Percentiles rank a stretch among this genome's conserved stretches.
Evolutionary conservation across 2,329 filamentous ascomycete species (phyloP).

Genomic region (Leptographium wingfieldii): DNA sequence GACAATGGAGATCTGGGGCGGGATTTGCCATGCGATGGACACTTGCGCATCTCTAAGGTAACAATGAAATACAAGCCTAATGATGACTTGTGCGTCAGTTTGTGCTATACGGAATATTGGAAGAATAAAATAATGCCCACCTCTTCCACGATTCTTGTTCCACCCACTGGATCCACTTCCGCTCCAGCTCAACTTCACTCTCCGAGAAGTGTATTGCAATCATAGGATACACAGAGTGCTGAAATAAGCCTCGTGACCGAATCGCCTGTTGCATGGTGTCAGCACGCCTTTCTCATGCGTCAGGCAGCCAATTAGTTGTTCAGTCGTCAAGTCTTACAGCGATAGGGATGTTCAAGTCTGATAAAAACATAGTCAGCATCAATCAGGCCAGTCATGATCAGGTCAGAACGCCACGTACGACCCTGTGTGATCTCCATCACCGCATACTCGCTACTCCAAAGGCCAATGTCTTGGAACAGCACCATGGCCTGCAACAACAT

Average conservation of each 20-base stretch:
- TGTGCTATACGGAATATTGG: background rate
- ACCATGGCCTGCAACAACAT: constrained; percentile 35
- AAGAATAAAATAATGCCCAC: constrained; percentile 14
- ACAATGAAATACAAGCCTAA: constrained; percentile 48
- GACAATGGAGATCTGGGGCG: constrained; percentile 53
- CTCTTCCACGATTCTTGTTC: constrained; percentile 55
- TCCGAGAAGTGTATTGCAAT: constrained; percentile 41
- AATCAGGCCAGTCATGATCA: background rate
- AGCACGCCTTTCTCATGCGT: background rate
- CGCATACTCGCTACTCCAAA: constrained; percentile 40
- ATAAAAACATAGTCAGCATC: background rate
- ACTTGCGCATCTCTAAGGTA: constrained; percentile 54
- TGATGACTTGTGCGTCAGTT: background rate
- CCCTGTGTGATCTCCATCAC: constrained; percentile 46
- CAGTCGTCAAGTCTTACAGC: background rate
- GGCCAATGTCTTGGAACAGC: constrained; percentile 34
- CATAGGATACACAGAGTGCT: constrained; percentile 38
- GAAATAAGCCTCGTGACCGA: constrained; percentile 45
- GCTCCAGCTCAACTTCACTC: constrained; percentile 40
- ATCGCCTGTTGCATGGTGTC: constrained; percentile 29
- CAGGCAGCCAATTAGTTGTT: background rate
- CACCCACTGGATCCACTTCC: constrained; percentile 55
- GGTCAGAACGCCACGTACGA: constrained; percentile 21
- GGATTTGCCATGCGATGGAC: constrained; percentile 53
- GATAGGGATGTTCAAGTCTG: constrained; percentile 14